Conservation (phyloP, 2,329 filamentous ascomycete genomes). For the Xylaria sp. region DNA sequence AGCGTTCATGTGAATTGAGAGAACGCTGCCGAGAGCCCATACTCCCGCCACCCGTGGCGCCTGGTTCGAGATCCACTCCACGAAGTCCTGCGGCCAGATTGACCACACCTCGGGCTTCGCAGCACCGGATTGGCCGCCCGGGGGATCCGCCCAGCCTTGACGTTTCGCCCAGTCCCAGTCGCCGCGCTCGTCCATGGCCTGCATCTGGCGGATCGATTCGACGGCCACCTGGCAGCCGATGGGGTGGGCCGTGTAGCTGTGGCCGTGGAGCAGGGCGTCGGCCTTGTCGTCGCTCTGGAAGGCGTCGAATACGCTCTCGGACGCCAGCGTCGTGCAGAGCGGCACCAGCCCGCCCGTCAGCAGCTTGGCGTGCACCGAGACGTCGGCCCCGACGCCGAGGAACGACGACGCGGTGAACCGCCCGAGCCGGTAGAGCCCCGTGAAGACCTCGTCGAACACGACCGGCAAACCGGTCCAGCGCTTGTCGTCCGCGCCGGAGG, state of each 20-base stretch:
- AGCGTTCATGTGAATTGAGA: slow-evolving; percentile 62
- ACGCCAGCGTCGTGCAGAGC: slow-evolving; percentile 75
- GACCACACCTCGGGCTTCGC: slow-evolving; percentile 56
- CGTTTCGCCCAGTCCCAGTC: slow-evolving; percentile 59
- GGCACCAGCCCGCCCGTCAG: slow-evolving; percentile 80
- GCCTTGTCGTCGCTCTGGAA: slow-evolving; percentile 75
- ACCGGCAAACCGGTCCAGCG: slow-evolving; percentile 75
- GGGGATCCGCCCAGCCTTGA: slow-evolving; percentile 43
- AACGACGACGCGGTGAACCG: slow-evolving; percentile 71
- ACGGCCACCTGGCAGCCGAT: slow-evolving; percentile 79
- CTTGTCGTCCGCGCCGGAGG: slow-evolving; percentile 8
- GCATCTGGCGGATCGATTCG: slow-evolving; percentile 64
- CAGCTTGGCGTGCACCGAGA: slow-evolving; percentile 81
- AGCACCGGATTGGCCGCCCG: background rate
- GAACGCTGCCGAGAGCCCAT: slow-evolving; percentile 74
- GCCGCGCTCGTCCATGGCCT: slow-evolving; percentile 56
- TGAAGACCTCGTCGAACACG: slow-evolving; percentile 87
- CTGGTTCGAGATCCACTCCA: slow-evolving; percentile 59
- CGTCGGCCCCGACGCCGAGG: slow-evolving; percentile 69
- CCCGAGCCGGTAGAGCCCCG: slow-evolving; percentile 80
- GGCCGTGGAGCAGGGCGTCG: slow-evolving; percentile 79
- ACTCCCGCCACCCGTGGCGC: slow-evolving; percentile 61
- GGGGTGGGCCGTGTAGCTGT: slow-evolving; percentile 85
- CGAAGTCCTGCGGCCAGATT: slow-evolving; percentile 66
- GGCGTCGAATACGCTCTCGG: slow-evolving; percentile 70